Percentiles rank a stretch among this genome's conserved stretches.
These are phyloP conservation scores for Globisporangium echinulatum DNA, from an alignment of 352 stramenopile genomes.

Conservation along the genomic window DNA sequence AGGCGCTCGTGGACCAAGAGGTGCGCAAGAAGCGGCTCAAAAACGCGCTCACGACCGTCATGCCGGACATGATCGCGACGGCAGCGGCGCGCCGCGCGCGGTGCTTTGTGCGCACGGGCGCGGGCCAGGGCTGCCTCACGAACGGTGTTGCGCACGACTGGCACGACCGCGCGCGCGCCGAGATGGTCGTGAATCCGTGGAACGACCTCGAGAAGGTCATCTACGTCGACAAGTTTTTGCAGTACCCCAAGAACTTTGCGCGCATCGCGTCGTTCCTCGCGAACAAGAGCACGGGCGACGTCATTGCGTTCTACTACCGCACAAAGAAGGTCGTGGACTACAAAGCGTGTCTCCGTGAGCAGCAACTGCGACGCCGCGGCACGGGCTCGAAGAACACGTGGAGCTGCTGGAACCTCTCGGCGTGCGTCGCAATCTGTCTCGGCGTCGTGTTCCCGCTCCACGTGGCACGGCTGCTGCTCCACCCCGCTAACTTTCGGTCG, in stretches of 20 bases:
- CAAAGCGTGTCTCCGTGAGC: conserved; percentile 90
- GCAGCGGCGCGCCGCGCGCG: conserved; percentile 39
- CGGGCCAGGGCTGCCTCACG: conserved; percentile 58
- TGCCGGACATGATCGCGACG: conserved; percentile 81
- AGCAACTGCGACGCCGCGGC: conserved; percentile 77
- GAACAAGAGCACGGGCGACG: conserved; percentile 96
- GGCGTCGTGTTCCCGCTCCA: conserved; percentile 74
- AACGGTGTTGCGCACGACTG: conserved; percentile 59
- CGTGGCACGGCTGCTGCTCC: conserved; percentile 61
- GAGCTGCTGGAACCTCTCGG: conserved; percentile 85
- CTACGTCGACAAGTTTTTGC: conserved; percentile 98
- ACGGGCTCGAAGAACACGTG: conserved; percentile 85
- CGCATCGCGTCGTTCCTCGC: conserved; percentile 91
- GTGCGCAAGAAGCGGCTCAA: conserved; percentile 77
- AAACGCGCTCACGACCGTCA: conserved; percentile 74
- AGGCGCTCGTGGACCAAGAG: conserved; percentile 75
- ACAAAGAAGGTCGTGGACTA: conserved; percentile 98
- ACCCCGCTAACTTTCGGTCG: conserved; percentile 79
- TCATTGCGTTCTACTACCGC: conserved; percentile 97
- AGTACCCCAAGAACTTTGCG: conserved; percentile 98
- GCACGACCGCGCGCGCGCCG: conserved; percentile 54
- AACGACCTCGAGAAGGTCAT: conserved; percentile 99
- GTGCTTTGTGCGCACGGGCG: conserved; percentile 42
- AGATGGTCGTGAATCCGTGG: conserved; percentile 93
- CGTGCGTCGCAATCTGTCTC: conserved; percentile 72